Evolutionary conservation across 345 rosid genomes (phyloP), one percentile per base, ranked within the genome.

Genomic region (Euphorbia lathyris): DNA sequence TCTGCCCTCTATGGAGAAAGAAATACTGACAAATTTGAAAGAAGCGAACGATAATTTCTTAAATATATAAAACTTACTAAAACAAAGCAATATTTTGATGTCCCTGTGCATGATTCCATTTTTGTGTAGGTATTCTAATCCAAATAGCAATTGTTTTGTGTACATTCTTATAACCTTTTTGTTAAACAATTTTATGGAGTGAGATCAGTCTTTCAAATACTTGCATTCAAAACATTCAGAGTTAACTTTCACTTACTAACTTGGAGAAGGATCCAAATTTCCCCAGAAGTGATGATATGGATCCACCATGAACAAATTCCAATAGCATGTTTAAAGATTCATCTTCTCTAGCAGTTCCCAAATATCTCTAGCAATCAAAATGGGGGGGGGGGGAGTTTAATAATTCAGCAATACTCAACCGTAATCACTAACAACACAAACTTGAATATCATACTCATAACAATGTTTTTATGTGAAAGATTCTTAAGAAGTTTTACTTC

Each of bases 401-500:
- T 26, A 47, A 48, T 62, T 1, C 70, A 65, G 36, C 34, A 53
- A 22, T 20, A 47, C 52, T 58, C 58, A 55, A 64, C 40, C 43
- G 19, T 58, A 58, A 76, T 26, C 16, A 61, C 26, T 48, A 43
- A 2, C 16, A 72, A 16, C 43, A 19, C 57, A 16, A 13, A 16
- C 26, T 34, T 1, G 38, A 67, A 27, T 8, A 65, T 61, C 26
- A 63, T 40, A 77, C 80, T 72, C 63, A 77, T 77, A 68, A 77
- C 80, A 36, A 77, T 77, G 50, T 77, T 77, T 47, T 67, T 64
- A 72, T 77, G 80, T 27, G 80, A 68, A 68, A 72, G 80, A 69
- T 77, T 77, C 74, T 64, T 77, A 11, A 77, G 77, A 67, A 77
- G 80, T 70, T 77, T 77, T 34, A 77, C 80, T 72, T 77, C 80